Evolutionary conservation across 441 rosid genomes (phyloP).

Genomic region (Croton laevigatus): DNA sequence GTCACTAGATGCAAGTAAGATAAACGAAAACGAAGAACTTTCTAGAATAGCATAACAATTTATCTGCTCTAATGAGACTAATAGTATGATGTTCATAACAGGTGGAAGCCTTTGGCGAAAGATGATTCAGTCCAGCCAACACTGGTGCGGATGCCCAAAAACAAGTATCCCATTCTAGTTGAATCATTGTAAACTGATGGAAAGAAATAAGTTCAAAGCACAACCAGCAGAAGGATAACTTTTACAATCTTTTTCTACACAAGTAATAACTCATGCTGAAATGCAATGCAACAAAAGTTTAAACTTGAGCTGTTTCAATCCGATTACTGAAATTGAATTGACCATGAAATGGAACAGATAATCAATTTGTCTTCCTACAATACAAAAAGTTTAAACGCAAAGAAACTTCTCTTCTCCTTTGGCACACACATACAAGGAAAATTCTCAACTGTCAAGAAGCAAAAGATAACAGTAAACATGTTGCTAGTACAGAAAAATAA

Average conservation of each 20-base stretch:
- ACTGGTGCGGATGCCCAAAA: slow-evolving; percentile 58
- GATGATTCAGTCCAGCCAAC: slow-evolving; percentile 64
- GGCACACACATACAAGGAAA: neutral
- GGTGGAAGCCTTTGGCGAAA: slow-evolving; percentile 54
- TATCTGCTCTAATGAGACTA: neutral
- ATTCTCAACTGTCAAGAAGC: neutral
- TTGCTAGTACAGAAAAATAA: neutral
- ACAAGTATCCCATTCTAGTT: slow-evolving; percentile 43
- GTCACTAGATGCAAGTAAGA: slow-evolving; percentile 48
- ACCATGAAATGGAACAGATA: neutral
- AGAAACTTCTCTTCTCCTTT: neutral
- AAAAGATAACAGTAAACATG: neutral
- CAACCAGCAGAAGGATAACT: neutral
- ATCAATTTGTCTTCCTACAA: neutral
- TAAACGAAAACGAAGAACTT: neutral
- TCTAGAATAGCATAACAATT: neutral
- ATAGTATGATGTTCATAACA: slow-evolving; percentile 16
- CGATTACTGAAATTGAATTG: no score
- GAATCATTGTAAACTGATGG: slow-evolving; percentile 30
- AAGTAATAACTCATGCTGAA: neutral
- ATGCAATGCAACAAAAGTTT: neutral
- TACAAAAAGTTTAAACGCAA: neutral
- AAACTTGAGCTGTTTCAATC: neutral
- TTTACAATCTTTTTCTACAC: neutral
- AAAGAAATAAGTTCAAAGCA: slow-evolving; percentile 5